These are phyloP conservation scores for Rhynchospora tenuis DNA, from an alignment of 176 grass and related monocot species.

Conservation along the genomic window DNA sequence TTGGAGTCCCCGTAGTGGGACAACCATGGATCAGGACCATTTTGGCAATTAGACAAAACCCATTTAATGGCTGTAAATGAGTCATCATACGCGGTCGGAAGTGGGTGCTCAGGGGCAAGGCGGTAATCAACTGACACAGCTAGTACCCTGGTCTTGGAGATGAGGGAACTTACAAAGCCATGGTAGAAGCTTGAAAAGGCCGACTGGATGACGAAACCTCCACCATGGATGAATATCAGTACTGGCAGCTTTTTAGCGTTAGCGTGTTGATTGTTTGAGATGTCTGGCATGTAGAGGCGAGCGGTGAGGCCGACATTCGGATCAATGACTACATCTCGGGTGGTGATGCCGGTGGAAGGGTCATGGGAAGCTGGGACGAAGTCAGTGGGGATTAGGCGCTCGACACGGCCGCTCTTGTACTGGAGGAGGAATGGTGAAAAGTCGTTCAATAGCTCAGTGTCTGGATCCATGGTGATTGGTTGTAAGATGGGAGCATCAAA, in stretches of 20 bases:
- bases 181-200: constrained; percentile 55
- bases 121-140: constrained; percentile 79
- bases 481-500: too few relatives aligned
- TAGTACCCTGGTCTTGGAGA: constrained; percentile 34
- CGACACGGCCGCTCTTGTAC: constrained; percentile 59
- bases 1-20: constrained; percentile 31
- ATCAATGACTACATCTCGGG: constrained; percentile 64
- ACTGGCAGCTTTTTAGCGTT: constrained; percentile 35
- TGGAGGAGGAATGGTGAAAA: constrained; percentile 56
- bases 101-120: constrained; percentile 65
- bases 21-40: constrained; percentile 37
- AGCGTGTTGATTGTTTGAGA: background rate
- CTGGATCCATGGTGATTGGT: constrained; percentile 46
- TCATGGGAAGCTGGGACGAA: constrained; percentile 35
- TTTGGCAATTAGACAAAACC: constrained; percentile 35
- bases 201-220: constrained; percentile 54
- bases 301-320: constrained; percentile 23
- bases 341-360: constrained; percentile 33
- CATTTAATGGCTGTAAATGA: constrained; percentile 36
- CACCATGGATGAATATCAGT: constrained; percentile 71
- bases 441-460: constrained; percentile 44
- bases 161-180: constrained; percentile 61
- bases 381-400: constrained; percentile 36
- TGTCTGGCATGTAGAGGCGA: constrained; percentile 45
- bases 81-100: constrained; percentile 69